phyloP scores from a whole-genome alignment of 371 early-diverging fungal species.

The Rhizomucor miehei region DNA sequence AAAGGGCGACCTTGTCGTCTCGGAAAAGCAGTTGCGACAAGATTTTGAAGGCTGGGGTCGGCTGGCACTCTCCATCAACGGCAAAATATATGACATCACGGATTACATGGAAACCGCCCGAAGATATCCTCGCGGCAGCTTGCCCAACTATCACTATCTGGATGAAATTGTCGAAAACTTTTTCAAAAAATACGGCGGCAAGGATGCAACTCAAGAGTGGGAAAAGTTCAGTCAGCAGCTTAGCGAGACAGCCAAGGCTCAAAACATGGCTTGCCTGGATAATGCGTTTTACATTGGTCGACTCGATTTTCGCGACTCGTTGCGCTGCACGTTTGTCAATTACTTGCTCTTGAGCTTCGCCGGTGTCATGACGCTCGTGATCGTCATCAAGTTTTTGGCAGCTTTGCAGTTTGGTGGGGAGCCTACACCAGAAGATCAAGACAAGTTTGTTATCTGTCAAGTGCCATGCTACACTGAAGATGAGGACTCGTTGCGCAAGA shows the following conservation, averaged over 20 bases:
- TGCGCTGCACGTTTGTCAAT: conserved; percentile 83
- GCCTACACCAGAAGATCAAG: conserved; percentile 80
- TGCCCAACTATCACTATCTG: conserved; percentile 37
- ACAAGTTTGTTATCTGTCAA: conserved; percentile 85
- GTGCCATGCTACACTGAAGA: conserved; percentile 93
- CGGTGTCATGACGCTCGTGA: conserved; percentile 74
- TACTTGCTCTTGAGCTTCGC: conserved; percentile 82
- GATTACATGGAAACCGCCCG: conserved; percentile 46
- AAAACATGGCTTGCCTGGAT: conserved; percentile 65
- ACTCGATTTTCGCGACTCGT: conserved; percentile 77
- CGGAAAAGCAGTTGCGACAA: conserved; percentile 17
- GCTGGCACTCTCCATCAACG: conserved; percentile 53
- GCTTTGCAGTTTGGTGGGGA: conserved; percentile 82
- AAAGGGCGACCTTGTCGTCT: conserved; percentile 25
- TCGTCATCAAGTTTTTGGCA: conserved; percentile 88
- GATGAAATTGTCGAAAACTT: conserved; percentile 30
- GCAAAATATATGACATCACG: conserved; percentile 60
- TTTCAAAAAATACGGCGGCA: conserved; percentile 39
- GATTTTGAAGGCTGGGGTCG: conserved; percentile 28
- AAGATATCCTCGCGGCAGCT: conserved; percentile 24
- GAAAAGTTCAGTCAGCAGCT: conserved; percentile 47
- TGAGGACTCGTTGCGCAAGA: conserved; percentile 79
- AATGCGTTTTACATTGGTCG: conserved; percentile 83
- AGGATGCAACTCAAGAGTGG: conserved; percentile 40
- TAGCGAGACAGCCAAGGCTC: conserved; percentile 20